These are phyloP conservation scores for Botrytis sinoallii DNA, from an alignment of 2,329 filamentous ascomycete genomes.

Conservation along the genomic window DNA sequence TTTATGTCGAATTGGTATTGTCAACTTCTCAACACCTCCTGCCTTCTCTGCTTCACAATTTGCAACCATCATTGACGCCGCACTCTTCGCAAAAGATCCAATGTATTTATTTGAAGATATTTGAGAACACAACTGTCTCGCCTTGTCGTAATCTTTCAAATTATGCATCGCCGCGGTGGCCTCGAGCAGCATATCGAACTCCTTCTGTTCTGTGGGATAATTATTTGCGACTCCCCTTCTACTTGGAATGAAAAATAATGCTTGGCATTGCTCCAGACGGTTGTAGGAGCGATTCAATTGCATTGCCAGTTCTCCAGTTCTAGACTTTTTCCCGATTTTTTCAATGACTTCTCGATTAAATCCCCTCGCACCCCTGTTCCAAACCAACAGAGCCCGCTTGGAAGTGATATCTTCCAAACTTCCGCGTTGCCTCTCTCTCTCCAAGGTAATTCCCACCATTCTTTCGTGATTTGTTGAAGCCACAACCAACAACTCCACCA, in stretches of 20 bases:
- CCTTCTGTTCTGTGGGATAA: neutral
- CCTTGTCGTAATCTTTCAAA: neutral
- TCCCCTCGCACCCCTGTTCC: neutral
- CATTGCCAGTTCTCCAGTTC: neutral
- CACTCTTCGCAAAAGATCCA: conserved; percentile 6
- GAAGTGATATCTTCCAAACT: neutral
- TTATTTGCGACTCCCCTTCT: neutral
- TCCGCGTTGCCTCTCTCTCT: neutral
- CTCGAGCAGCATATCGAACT: neutral
- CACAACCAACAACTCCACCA: neutral
- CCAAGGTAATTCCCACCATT: neutral
- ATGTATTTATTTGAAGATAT: neutral
- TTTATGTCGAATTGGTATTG: neutral
- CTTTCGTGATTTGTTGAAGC: neutral
- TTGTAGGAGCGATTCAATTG: neutral
- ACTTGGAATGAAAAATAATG: neutral
- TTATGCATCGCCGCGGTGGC: neutral
- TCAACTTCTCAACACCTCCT: neutral
- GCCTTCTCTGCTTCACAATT: neutral
- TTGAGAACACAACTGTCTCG: neutral
- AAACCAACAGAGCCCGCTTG: neutral
- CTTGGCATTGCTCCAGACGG: neutral
- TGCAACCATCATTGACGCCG: neutral
- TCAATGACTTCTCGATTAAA: conserved; percentile 7
- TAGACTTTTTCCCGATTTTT: neutral